Conservation (phyloP, 192 early-diverging fungal species). For the Coemansia sp. region DNA sequence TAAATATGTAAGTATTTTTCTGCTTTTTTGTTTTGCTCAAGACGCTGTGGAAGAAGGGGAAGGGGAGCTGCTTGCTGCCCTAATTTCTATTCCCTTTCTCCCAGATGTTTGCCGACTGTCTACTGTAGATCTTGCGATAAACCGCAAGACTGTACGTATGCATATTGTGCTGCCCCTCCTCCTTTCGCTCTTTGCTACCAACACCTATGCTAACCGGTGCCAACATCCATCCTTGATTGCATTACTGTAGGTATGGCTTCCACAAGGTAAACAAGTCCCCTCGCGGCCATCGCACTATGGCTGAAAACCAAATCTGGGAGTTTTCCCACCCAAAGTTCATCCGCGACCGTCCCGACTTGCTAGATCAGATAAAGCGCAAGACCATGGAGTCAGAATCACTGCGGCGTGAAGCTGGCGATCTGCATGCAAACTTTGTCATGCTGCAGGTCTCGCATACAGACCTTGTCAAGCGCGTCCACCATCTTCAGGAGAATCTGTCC, state of each 20-base stretch:
- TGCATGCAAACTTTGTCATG: constrained; percentile 74
- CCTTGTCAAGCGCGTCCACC: constrained; percentile 69
- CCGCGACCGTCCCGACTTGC: constrained; percentile 70
- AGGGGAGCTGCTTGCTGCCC: too few relatives aligned
- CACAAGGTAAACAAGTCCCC: constrained; percentile 93
- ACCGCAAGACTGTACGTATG: too few relatives aligned
- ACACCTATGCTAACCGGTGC: too few relatives aligned
- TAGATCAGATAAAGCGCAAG: constrained; percentile 92
- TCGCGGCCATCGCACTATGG: constrained; percentile 76
- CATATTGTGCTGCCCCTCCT: background rate
- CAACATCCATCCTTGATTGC: background rate
- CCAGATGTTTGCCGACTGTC: too few relatives aligned
- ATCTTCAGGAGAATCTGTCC: constrained; percentile 71
- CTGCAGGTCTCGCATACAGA: constrained; percentile 75
- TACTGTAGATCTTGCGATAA: too few relatives aligned
- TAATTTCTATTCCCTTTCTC: too few relatives aligned
- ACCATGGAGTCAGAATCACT: constrained; percentile 80
- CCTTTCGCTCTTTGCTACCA: background rate
- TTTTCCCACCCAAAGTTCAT: constrained; percentile 83
- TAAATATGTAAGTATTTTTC: constrained; percentile 66
- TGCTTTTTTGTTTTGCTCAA: background rate
- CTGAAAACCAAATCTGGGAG: constrained; percentile 92
- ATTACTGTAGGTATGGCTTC: constrained; percentile 64
- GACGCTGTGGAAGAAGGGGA: background rate
- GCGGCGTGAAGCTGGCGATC: constrained; percentile 72